Conservation (phyloP, 108 stramenopile genomes). For the Fragilariopsis cylindrus region DNA sequence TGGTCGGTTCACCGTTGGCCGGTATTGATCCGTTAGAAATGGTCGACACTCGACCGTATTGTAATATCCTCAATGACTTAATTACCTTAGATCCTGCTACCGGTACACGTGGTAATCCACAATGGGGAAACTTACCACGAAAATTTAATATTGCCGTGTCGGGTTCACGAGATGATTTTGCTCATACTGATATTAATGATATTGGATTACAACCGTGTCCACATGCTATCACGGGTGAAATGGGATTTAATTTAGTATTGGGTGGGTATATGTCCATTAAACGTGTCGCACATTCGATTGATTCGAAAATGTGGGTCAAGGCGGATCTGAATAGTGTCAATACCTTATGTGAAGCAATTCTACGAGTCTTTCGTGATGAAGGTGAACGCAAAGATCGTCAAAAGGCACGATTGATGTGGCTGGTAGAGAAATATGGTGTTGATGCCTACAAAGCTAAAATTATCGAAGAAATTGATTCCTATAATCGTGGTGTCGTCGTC, state of each 20-base stretch:
- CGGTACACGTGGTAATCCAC: constrained; percentile 79
- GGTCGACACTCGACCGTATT: constrained; percentile 85
- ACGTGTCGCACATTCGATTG: constrained; percentile 81
- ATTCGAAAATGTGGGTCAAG: constrained; percentile 85
- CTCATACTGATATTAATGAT: constrained; percentile 96
- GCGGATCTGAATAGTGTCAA: constrained; percentile 78
- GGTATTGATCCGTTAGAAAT: constrained; percentile 90
- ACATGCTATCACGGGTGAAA: constrained; percentile 80
- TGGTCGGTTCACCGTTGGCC: constrained; percentile 92
- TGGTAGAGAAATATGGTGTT: constrained; percentile 91
- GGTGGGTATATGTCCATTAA: constrained; percentile 96
- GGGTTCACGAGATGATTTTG: constrained; percentile 88
- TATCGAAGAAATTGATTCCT: constrained; percentile 69
- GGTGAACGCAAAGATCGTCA: constrained; percentile 85
- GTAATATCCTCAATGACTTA: constrained; percentile 86
- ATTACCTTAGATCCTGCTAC: constrained; percentile 77
- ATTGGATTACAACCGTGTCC: constrained; percentile 82
- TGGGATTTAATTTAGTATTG: constrained; percentile 93
- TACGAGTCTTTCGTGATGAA: constrained; percentile 89
- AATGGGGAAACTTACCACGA: constrained; percentile 86
- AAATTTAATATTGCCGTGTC: constrained; percentile 95
- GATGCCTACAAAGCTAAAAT: constrained; percentile 73
- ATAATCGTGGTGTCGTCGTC: constrained; percentile 61
- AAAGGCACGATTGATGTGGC: constrained; percentile 90
- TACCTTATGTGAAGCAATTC: constrained; percentile 78